Evolutionary conservation across 352 stramenopile species (phyloP).

Genomic region (Achlya hypogyna): DNA sequence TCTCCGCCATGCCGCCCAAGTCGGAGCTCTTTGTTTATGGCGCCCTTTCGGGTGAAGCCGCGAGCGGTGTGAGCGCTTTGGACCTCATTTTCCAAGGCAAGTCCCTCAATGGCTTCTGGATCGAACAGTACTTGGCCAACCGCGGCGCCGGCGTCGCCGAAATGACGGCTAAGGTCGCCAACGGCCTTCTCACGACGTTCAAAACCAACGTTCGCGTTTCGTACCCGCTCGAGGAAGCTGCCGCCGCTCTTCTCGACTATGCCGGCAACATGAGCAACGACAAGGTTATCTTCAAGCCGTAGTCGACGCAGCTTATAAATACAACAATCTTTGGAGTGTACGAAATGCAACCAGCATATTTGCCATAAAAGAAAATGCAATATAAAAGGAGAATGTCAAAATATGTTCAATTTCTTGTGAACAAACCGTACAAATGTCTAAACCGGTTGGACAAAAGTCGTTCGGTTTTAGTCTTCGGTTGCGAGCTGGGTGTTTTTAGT

Average conservation of each 20-base stretch:
- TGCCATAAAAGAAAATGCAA: no score
- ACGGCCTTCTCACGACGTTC: conserved; percentile 9
- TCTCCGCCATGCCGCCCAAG: background rate
- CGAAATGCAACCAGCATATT: no score
- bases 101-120: conserved; percentile 15
- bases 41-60: conserved; percentile 10
- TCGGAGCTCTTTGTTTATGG: conserved; percentile 20
- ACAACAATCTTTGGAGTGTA: no score
- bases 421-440: no score
- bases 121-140: background rate
- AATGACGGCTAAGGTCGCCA: conserved; percentile 12
- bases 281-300: conserved; percentile 20
- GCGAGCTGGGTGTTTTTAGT: background rate
- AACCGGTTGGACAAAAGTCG: no score
- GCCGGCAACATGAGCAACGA: conserved; percentile 20
- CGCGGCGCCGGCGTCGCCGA: background rate
- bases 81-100: conserved; percentile 18
- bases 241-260: conserved; percentile 2
- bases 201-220: conserved; percentile 1
- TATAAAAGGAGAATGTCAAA: no score
- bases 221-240: conserved; percentile 8
- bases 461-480: background rate
- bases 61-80: conserved; percentile 1
- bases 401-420: no score
- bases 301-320: no score